Evolutionary conservation across 2,329 filamentous ascomycete species (phyloP).

Genomic region (Sclerotinia sclerotiorum): DNA sequence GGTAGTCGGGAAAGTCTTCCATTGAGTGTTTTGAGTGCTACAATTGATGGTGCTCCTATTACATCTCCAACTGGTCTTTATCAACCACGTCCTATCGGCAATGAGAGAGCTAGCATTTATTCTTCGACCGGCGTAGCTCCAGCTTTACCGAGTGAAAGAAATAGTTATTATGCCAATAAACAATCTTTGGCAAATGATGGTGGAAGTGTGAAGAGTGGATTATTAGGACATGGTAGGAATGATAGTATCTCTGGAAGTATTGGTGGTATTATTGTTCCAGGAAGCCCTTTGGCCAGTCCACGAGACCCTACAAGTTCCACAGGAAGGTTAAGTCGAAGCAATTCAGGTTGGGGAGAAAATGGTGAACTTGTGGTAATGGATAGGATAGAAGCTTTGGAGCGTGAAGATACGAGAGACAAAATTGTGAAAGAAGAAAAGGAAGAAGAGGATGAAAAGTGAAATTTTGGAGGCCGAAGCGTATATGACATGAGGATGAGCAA

Average conservation of each 20-base stretch:
- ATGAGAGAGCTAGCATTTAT: constrained; percentile 79
- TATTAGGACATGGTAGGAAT: constrained; percentile 72
- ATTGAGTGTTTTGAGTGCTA: constrained; percentile 73
- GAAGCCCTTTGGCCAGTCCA: constrained; percentile 63
- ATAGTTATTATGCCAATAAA: constrained; percentile 71
- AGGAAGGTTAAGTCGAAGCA: constrained; percentile 37
- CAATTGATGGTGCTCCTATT: constrained; percentile 56
- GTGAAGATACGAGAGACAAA: neutral
- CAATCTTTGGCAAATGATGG: constrained; percentile 59
- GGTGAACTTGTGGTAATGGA: constrained; percentile 11
- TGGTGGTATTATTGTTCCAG: constrained; percentile 50
- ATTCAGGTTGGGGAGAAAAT: constrained; percentile 36
- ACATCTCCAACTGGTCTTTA: constrained; percentile 49
- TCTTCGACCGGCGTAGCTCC: constrained; percentile 69
- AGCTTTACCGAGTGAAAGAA: constrained; percentile 70
- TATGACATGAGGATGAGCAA: neutral
- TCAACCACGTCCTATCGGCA: constrained; percentile 47
- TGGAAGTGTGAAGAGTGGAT: constrained; percentile 74
- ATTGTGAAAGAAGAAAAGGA: neutral
- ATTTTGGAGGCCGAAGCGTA: neutral
- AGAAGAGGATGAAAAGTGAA: neutral
- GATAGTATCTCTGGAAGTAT: constrained; percentile 82
- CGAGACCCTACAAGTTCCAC: constrained; percentile 42
- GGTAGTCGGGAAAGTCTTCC: constrained; percentile 78
- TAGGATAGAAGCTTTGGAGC: neutral